phyloP scores from a whole-genome alignment of 129 eudicot species.

The Scalesia atractyloides region DNA sequence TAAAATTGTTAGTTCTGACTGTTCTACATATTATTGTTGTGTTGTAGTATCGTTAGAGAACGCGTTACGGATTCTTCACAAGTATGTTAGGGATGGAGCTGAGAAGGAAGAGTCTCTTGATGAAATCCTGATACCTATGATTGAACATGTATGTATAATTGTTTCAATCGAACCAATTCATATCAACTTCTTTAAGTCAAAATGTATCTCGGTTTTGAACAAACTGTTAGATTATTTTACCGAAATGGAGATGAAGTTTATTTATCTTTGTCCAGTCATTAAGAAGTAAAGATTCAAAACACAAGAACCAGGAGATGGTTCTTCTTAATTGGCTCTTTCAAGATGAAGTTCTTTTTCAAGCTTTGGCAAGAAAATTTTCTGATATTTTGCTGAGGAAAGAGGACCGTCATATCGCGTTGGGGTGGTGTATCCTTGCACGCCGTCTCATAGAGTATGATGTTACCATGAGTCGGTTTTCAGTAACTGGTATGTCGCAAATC shows the following conservation, averaged over 20 bases:
- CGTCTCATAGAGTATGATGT: conserved; percentile 68
- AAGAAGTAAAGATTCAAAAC: conserved; percentile 51
- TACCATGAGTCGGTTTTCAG: conserved; percentile 38
- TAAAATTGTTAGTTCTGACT: conserved; percentile 1
- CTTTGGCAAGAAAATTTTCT: conserved; percentile 49
- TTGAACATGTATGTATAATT: conserved; percentile 59
- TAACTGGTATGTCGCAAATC: conserved; percentile 47
- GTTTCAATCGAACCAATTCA: background rate
- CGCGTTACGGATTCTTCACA: conserved; percentile 70
- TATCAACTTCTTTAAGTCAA: conserved; percentile 7
- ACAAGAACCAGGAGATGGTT: conserved; percentile 64
- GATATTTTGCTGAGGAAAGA: conserved; percentile 60
- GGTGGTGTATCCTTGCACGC: conserved; percentile 90
- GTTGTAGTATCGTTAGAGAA: conserved; percentile 71
- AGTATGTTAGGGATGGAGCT: conserved; percentile 71
- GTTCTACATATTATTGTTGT: background rate
- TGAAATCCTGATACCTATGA: conserved; percentile 72
- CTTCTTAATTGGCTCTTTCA: conserved; percentile 87
- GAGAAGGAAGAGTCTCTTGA: conserved; percentile 59
- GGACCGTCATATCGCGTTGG: conserved; percentile 73
- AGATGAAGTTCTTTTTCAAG: conserved; percentile 63
- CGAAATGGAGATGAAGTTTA: background rate
- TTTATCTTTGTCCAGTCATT: conserved; percentile 46
- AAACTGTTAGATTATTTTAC: background rate
- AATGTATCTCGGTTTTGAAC: background rate